Percentiles rank a stretch among this genome's conserved stretches.
Evolutionary conservation across 164 flowering plant genomes (phyloP).

Genomic region (Akebia trifoliata): DNA sequence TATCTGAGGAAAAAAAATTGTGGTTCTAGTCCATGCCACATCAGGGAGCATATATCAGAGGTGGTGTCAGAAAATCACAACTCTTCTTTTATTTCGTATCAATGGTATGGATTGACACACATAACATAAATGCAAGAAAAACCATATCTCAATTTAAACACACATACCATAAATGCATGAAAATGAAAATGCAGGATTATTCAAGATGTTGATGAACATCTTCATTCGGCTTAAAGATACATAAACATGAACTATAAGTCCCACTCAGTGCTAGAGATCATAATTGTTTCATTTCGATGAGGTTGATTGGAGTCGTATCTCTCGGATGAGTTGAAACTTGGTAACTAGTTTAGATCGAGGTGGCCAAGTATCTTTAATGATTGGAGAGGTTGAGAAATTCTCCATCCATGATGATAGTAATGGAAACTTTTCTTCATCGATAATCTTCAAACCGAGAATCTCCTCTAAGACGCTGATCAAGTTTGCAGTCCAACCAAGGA

Average conservation of each 20-base stretch:
- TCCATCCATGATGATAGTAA: neutral
- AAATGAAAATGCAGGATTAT: no score
- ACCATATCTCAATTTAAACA: no score
- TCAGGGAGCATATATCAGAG: no score
- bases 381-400: neutral
- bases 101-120: no score
- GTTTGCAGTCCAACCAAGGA: neutral
- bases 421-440: constrained; percentile 2
- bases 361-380: constrained; percentile 4
- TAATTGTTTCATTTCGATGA: neutral
- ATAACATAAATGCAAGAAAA: no score
- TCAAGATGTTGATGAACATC: no score
- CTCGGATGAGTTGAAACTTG: neutral
- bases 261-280: neutral
- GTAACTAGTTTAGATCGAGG: neutral
- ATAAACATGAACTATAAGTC: neutral
- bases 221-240: no score
- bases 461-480: neutral
- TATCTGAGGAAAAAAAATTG: no score
- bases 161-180: no score
- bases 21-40: no score
- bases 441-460: neutral
- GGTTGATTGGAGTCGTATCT: neutral
- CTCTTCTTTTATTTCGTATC: no score
- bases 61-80: no score